phyloP scores from a whole-genome alignment of 139 green algal species.

The Chloropicon primus region DNA sequence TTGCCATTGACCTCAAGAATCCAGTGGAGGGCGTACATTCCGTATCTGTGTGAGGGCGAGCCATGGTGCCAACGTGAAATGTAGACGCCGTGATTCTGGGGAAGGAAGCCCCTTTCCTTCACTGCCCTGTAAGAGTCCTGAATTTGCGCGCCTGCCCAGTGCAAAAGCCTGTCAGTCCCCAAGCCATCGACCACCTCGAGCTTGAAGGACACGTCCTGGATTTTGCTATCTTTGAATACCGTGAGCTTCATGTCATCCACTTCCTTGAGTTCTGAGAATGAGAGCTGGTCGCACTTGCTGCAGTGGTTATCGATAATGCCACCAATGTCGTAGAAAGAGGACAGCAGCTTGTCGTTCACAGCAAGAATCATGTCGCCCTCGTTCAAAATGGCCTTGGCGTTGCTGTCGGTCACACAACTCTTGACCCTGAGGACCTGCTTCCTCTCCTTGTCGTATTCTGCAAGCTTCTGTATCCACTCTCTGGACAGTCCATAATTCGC shows the following conservation, averaged over 20 bases:
- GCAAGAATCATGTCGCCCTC: constrained; percentile 70
- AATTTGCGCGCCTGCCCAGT: constrained; percentile 75
- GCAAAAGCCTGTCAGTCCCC: constrained; percentile 62
- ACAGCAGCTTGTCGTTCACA: constrained; percentile 42
- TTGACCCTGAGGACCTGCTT: constrained; percentile 26
- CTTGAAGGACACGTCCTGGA: constrained; percentile 38
- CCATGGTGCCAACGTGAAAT: constrained; percentile 71
- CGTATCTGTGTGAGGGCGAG: constrained; percentile 66
- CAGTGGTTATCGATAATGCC: not conserved
- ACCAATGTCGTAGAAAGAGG: not conserved
- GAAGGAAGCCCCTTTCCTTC: constrained; percentile 60
- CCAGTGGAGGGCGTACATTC: constrained; percentile 76
- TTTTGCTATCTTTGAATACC: constrained; percentile 25
- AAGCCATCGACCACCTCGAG: constrained; percentile 51
- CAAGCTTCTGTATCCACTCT: constrained; percentile 40
- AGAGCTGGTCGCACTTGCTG: not conserved
- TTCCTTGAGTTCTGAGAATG: not conserved
- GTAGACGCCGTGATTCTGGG: constrained; percentile 29
- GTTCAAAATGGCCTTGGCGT: constrained; percentile 36
- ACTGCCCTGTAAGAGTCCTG: constrained; percentile 60
- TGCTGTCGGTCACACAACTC: constrained; percentile 24
- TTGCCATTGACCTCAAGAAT: constrained; percentile 53
- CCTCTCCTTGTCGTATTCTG: constrained; percentile 47
- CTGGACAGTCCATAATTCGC: constrained; percentile 48
- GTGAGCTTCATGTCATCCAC: constrained; percentile 13